Evolutionary conservation across 2,329 filamentous ascomycete species (phyloP).

Genomic region (Mollisia scopiformis): DNA sequence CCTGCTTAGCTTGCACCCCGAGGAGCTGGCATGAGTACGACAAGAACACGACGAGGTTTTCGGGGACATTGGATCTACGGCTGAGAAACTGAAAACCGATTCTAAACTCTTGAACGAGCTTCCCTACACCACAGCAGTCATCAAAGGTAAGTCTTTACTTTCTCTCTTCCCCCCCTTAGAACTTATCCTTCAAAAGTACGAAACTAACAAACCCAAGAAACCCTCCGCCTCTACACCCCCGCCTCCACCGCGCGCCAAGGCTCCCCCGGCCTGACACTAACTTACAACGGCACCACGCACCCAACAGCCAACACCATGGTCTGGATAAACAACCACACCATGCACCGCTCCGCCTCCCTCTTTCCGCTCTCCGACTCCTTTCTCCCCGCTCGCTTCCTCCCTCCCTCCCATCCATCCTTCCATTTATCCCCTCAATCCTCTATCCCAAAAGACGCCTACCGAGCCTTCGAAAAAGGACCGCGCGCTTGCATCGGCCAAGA

Average conservation of each 20-base stretch:
- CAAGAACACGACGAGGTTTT: conserved; percentile 21
- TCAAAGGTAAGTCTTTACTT: conserved; percentile 14
- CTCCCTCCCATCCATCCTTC: conserved; percentile 29
- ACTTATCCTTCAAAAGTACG: too few relatives aligned
- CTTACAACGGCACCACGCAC: conserved; percentile 8
- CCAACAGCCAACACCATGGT: conserved; percentile 18
- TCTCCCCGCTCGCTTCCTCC: conserved; percentile 49
- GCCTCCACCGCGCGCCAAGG: conserved; percentile 13
- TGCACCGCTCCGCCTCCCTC: conserved; percentile 41
- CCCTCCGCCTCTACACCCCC: conserved; percentile 20
- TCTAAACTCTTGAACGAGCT: conserved; percentile 19
- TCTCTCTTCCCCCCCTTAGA: not conserved
- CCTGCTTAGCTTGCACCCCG: conserved; percentile 16
- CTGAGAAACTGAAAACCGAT: conserved; percentile 8
- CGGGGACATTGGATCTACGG: conserved; percentile 3
- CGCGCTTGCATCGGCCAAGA: conserved; percentile 60
- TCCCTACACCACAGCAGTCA: conserved; percentile 19
- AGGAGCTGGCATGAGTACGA: conserved; percentile 11
- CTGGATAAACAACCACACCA: conserved; percentile 18
- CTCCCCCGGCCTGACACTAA: not conserved
- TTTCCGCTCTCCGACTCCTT: conserved; percentile 49
- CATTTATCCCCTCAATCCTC: conserved; percentile 21
- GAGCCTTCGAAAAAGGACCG: conserved; percentile 57
- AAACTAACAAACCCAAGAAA: conserved; percentile 6
- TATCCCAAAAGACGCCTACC: conserved; percentile 46